phyloP scores from a whole-genome alignment of 2,329 filamentous ascomycete genomes.

The Pestalotiopsis sp. region DNA sequence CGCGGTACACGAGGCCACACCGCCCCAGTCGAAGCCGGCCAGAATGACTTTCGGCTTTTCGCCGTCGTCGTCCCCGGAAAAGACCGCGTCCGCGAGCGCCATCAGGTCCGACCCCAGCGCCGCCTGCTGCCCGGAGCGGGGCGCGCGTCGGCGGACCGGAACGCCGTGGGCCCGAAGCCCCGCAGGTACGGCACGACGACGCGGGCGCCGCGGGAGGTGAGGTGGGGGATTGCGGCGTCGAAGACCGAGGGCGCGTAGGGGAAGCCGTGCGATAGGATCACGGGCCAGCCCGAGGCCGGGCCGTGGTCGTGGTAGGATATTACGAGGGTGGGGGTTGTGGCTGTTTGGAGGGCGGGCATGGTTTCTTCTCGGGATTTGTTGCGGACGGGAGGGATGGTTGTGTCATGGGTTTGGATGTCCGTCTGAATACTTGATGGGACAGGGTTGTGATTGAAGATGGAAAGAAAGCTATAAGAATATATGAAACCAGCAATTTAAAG shows the following conservation, averaged over 20 bases:
- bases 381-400: too few relatives aligned
- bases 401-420: too few relatives aligned
- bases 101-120: constrained; percentile 28
- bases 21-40: constrained; percentile 32
- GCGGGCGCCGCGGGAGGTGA: constrained; percentile 22
- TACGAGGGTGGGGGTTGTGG: constrained; percentile 10
- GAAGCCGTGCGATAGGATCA: constrained; percentile 29
- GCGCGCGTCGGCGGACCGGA: constrained; percentile 20
- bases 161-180: constrained; percentile 27
- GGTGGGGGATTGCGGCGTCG: constrained; percentile 23
- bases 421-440: too few relatives aligned
- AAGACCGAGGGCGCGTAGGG: constrained; percentile 29
- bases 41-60: constrained; percentile 22
- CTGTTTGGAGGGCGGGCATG: not conserved
- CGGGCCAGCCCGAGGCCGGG: constrained; percentile 17
- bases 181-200: constrained; percentile 31
- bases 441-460: too few relatives aligned
- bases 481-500: not conserved
- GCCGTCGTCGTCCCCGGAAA: constrained; percentile 18
- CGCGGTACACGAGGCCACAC: constrained; percentile 25
- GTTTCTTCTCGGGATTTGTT: not conserved
- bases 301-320: constrained; percentile 24
- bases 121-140: constrained; percentile 29
- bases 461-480: not conserved
- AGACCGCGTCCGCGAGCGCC: constrained; percentile 25